Conservation (phyloP, 208 protist genomes). For the Angomonas desouzai region DNA sequence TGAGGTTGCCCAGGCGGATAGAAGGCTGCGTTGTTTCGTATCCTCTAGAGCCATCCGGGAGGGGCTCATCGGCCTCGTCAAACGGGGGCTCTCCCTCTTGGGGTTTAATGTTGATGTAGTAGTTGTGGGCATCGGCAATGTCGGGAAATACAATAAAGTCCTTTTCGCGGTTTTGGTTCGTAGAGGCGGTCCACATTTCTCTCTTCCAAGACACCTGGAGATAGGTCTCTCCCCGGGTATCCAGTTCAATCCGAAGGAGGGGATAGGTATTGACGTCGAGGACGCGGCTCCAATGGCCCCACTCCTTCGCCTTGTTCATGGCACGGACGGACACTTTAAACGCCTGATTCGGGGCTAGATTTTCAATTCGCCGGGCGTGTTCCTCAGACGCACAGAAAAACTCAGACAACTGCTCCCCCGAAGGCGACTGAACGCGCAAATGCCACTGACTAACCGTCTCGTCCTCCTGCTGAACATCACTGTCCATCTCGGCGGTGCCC, state of each 20-base stretch:
- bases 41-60: slow-evolving; percentile 75
- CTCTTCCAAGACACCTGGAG: slow-evolving; percentile 73
- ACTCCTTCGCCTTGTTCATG: slow-evolving; percentile 61
- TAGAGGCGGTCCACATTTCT: slow-evolving; percentile 19
- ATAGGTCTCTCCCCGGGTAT: slow-evolving; percentile 82
- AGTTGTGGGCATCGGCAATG: slow-evolving; percentile 77
- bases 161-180: slow-evolving; percentile 9
- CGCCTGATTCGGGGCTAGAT: slow-evolving; percentile 55
- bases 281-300: slow-evolving; percentile 84
- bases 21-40: slow-evolving; percentile 89
- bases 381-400: slow-evolving; percentile 30
- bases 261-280: slow-evolving; percentile 65
- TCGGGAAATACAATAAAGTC: slow-evolving; percentile 71
- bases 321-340: slow-evolving; percentile 81
- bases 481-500: slow-evolving; percentile 20
- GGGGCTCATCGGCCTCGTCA: slow-evolving; percentile 72
- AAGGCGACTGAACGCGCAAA: slow-evolving; percentile 54
- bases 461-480: slow-evolving; percentile 47
- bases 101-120: slow-evolving; percentile 80
- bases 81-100: slow-evolving; percentile 63
- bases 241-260: slow-evolving; percentile 55
- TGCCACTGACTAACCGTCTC: slow-evolving; percentile 80
- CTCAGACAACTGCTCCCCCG: slow-evolving; percentile 3
- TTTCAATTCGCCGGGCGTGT: slow-evolving; percentile 43
- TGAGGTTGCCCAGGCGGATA: slow-evolving; percentile 75